Percentiles rank a stretch among this genome's conserved stretches.
phyloP scores from a whole-genome alignment of 805 yeast genomes.

The Wickerhamomyces alni region DNA sequence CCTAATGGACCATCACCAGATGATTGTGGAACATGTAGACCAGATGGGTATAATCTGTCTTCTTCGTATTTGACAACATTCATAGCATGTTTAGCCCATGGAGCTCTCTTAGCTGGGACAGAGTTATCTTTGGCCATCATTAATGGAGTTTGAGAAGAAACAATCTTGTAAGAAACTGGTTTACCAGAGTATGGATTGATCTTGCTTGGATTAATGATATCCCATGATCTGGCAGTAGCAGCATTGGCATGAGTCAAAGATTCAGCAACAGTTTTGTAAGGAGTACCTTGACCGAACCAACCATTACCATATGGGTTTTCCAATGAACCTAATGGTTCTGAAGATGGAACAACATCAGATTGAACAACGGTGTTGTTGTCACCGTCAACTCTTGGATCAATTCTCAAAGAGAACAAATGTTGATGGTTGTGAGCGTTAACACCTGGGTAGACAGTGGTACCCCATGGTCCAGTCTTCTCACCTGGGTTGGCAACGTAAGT shows the following conservation, averaged over 20 bases:
- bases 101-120: conserved; percentile 73
- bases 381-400: conserved; percentile 80
- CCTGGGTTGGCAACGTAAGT: conserved; percentile 59
- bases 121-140: conserved; percentile 71
- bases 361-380: conserved; percentile 69
- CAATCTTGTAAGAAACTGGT: conserved; percentile 72
- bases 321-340: conserved; percentile 54
- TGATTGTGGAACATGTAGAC: conserved; percentile 71
- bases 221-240: conserved; percentile 68
- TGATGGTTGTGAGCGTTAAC: conserved; percentile 86
- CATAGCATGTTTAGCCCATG: conserved; percentile 66
- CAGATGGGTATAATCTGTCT: conserved; percentile 74
- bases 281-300: conserved; percentile 57
- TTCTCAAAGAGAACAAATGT: conserved; percentile 71
- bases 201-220: conserved; percentile 65
- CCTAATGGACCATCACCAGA: conserved; percentile 63
- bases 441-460: conserved; percentile 72
- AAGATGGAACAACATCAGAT: conserved; percentile 57
- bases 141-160: conserved; percentile 68
- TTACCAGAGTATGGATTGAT: conserved; percentile 65
- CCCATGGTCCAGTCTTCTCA: conserved; percentile 72
- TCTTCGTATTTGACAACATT: conserved; percentile 70
- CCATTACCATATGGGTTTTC: conserved; percentile 77
- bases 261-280: conserved; percentile 63
- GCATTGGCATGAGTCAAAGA: conserved; percentile 59